These are phyloP conservation scores for Cokeromyces recurvatus DNA, from an alignment of 371 early-diverging fungal genomes.

Conservation along the genomic window DNA sequence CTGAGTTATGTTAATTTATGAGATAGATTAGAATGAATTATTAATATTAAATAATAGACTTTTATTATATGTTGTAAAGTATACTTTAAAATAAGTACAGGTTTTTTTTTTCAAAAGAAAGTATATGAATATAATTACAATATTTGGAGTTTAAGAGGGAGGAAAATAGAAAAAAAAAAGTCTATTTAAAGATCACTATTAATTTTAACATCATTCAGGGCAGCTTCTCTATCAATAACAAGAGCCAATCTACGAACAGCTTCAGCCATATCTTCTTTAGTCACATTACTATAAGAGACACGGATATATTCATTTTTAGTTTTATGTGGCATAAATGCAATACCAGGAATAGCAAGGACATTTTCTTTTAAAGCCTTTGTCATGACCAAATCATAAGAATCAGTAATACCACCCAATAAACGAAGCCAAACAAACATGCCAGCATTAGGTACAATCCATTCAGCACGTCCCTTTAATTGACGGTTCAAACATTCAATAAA, in stretches of 20 bases:
- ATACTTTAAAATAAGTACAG: too few relatives aligned
- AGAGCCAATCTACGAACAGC: conserved; percentile 55
- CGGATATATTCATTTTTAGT: conserved; percentile 39
- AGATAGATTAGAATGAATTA: too few relatives aligned
- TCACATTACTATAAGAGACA: conserved; percentile 62
- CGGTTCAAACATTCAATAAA: conserved; percentile 55
- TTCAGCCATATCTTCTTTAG: conserved; percentile 58
- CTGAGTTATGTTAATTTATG: too few relatives aligned
- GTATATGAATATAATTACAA: too few relatives aligned
- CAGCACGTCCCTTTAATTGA: conserved; percentile 59
- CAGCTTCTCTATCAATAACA: conserved; percentile 25
- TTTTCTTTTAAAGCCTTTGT: conserved; percentile 63
- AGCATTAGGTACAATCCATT: conserved; percentile 65
- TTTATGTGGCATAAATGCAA: conserved; percentile 24
- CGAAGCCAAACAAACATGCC: conserved; percentile 86
- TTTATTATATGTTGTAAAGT: too few relatives aligned
- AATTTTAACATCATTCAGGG: conserved; percentile 2
- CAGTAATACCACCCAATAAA: conserved; percentile 54
- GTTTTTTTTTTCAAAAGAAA: too few relatives aligned
- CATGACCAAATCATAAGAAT: conserved; percentile 63
- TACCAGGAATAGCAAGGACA: conserved; percentile 73
- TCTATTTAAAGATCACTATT: background rate
- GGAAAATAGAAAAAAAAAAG: too few relatives aligned
- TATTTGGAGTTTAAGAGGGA: too few relatives aligned
- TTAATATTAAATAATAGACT: too few relatives aligned